Evolutionary conservation across 176 grass and related monocot genomes (phyloP), one percentile per base, ranked within the genome.

Genomic region (Aegilops umbellulata): DNA sequence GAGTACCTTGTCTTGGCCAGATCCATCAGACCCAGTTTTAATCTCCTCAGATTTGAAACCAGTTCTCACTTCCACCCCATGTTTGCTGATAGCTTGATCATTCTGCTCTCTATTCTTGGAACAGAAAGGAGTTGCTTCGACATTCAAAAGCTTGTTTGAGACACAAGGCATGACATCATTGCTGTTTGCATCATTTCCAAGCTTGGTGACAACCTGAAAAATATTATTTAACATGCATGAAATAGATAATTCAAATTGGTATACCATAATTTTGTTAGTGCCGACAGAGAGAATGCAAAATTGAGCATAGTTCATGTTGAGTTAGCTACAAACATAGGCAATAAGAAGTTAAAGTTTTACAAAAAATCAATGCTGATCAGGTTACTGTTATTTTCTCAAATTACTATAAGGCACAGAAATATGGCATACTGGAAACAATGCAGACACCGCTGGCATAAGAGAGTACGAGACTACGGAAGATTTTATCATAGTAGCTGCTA

Each of bases 1-100:
- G 4, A 91, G 84, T n/a, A 77, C 57, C 68, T 92, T 92, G 22
- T 88, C 86, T 60, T 84, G 36, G 19, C 60, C 81, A 68, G 84
- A 80, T 82, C 73, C 78, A 60, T 87, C 84, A 84, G 65, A 36
- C 19, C 80, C 69, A 15, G 66, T 25, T 74, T 85, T 89, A 67
- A 81, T 61, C 76, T 87, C 73, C 47, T 51, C 47, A 13, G 39
- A 32, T 47, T 86, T 88, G 65, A 81, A 74, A 79, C 84, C 79
- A 47, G 35, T 49, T 69, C 74, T 55, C 12, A 35, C 46, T 90
- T 90, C 81, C 6, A 46, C 69, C 25, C 32, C 64, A 82, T 79
- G 84, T 83, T 15, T 51, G 86, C 17, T 55, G 19, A 31, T 51
- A 83, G 36, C 64, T 71, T 80, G 74, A 49, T 38, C 67, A 91